These are phyloP conservation scores for Penicillium sp. DNA, from an alignment of 2,329 filamentous ascomycete species.

Conservation along the genomic window DNA sequence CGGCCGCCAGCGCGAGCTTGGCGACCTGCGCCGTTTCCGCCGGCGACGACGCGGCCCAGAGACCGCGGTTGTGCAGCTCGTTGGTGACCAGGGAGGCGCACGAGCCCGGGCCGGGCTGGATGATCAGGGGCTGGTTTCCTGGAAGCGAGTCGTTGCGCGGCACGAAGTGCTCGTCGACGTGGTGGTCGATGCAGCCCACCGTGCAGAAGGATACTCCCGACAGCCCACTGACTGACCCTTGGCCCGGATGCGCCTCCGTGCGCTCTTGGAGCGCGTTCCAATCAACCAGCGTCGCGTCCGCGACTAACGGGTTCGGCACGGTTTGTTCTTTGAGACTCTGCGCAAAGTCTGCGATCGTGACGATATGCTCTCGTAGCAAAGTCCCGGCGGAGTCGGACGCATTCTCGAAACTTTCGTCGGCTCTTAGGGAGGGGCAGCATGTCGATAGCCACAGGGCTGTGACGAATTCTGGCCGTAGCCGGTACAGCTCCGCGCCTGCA, in stretches of 20 bases:
- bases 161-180: conserved; percentile 57
- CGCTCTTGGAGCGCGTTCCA: conserved; percentile 46
- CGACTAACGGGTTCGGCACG: conserved; percentile 6
- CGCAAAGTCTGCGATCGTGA: conserved; percentile 43
- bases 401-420: conserved; percentile 25
- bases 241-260: conserved; percentile 46
- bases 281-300: conserved; percentile 42
- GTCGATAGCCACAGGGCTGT: conserved; percentile 54
- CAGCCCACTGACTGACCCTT: conserved; percentile 49
- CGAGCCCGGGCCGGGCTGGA: conserved; percentile 55
- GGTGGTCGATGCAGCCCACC: conserved; percentile 60
- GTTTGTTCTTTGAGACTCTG: conserved; percentile 18
- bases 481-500: conserved; percentile 48
- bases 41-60: conserved; percentile 40
- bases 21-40: conserved; percentile 37
- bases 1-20: conserved; percentile 41
- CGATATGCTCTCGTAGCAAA: conserved; percentile 34
- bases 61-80: conserved; percentile 47
- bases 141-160: conserved; percentile 37
- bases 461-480: conserved; percentile 58
- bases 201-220: conserved; percentile 45
- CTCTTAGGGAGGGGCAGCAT: conserved; percentile 17
- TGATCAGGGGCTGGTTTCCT: conserved; percentile 48
- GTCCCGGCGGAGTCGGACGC: conserved; percentile 24
- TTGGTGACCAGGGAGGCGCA: conserved; percentile 58